Evolutionary conservation across 345 rosid genomes (phyloP).

Genomic region (Arabis hirsuta): DNA sequence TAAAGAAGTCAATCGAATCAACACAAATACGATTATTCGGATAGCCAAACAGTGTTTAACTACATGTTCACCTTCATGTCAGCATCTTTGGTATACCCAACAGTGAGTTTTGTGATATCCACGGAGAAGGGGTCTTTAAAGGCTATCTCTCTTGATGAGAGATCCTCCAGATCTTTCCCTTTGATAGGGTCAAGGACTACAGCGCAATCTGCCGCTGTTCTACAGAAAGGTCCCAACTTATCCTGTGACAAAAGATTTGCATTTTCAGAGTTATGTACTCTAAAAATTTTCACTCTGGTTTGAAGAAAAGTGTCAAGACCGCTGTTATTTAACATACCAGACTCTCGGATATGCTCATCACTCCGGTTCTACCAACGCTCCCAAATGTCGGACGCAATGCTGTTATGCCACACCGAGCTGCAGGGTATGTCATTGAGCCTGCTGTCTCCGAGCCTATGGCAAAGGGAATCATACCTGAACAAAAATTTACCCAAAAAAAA

Average conservation of each 20-base stretch:
- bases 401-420: constrained; percentile 82
- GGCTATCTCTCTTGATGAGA: constrained; percentile 73
- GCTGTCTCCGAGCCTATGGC: constrained; percentile 96
- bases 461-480: constrained; percentile 80
- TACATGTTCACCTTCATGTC: constrained; percentile 71
- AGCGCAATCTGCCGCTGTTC: constrained; percentile 60
- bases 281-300: neutral
- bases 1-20: constrained; percentile 27
- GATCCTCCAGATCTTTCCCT: constrained; percentile 83
- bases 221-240: constrained; percentile 81
- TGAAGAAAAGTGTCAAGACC: neutral
- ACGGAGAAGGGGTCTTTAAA: constrained; percentile 72
- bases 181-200: constrained; percentile 64
- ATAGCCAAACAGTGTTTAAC: neutral
- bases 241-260: constrained; percentile 54
- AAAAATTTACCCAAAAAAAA: neutral
- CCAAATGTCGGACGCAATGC: constrained; percentile 91
- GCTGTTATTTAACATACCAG: constrained; percentile 48
- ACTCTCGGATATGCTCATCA: constrained; percentile 91
- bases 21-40: neutral
- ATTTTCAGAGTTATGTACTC: neutral
- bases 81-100: constrained; percentile 85
- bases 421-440: constrained; percentile 84
- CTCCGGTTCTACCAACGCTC: constrained; percentile 78
- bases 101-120: constrained; percentile 74